Conservation (phyloP, 2,329 filamentous ascomycete genomes). For the Cordyceps tenuipes region DNA sequence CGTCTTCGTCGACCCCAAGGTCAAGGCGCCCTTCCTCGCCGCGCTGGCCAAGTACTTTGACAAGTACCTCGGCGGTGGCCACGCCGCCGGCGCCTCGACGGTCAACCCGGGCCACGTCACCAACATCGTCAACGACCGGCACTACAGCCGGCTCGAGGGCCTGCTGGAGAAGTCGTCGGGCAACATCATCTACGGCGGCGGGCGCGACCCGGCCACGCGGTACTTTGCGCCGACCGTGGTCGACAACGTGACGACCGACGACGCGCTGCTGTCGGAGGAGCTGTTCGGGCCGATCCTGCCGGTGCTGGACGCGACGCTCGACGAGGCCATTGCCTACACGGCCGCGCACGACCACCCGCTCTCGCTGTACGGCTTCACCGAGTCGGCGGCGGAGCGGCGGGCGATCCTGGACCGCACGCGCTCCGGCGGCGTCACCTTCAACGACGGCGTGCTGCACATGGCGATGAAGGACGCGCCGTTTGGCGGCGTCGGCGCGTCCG, state of each 20-base stretch:
- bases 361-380: slow-evolving; percentile 33
- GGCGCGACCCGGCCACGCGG: slow-evolving; percentile 20
- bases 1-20: slow-evolving; percentile 32
- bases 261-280: slow-evolving; percentile 35
- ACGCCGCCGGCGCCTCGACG: slow-evolving; percentile 9
- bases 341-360: slow-evolving; percentile 26
- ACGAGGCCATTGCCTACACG: slow-evolving; percentile 24
- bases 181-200: slow-evolving; percentile 27
- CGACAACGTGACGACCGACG: slow-evolving; percentile 24
- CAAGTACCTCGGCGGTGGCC: slow-evolving; percentile 20
- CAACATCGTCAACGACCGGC: slow-evolving; percentile 33
- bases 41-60: slow-evolving; percentile 25
- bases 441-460: slow-evolving; percentile 38
- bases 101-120: slow-evolving; percentile 14
- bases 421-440: slow-evolving; percentile 44
- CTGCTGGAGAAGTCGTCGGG: slow-evolving; percentile 30
- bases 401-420: slow-evolving; percentile 26
- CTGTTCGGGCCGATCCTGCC: slow-evolving; percentile 37
- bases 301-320: slow-evolving; percentile 25
- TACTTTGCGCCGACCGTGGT: slow-evolving; percentile 32
- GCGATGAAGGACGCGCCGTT: slow-evolving; percentile 35
- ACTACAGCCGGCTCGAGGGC: slow-evolving; percentile 31
- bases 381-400: slow-evolving; percentile 26
- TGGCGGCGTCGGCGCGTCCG: slow-evolving; percentile 42
- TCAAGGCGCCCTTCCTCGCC: slow-evolving; percentile 29